Percentiles rank a stretch among this genome's conserved stretches.
These are phyloP conservation scores for Cephalotrichum gorgonifer DNA, from an alignment of 2,329 filamentous ascomycete species.

Conservation along the genomic window DNA sequence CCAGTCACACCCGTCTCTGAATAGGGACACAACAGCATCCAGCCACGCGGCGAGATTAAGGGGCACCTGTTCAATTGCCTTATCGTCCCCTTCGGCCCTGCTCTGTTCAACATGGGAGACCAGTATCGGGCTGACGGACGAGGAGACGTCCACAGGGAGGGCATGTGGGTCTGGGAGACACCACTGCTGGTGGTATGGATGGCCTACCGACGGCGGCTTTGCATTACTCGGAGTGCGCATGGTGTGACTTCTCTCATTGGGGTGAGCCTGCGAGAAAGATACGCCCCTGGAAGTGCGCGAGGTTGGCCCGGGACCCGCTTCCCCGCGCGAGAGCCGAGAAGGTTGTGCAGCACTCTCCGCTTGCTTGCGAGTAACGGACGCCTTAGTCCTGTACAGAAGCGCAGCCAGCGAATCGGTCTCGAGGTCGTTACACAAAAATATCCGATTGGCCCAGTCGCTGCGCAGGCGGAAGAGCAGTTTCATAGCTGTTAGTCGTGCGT, in stretches of 20 bases:
- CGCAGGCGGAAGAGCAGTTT: slow-evolving; percentile 74
- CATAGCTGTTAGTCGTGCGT: slow-evolving; percentile 64
- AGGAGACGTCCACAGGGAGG: slow-evolving; percentile 36
- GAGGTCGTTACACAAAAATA: slow-evolving; percentile 60
- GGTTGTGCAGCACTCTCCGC: slow-evolving; percentile 30
- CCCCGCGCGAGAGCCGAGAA: slow-evolving; percentile 1
- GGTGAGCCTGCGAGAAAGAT: slow-evolving; percentile 38
- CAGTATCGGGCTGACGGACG: slow-evolving; percentile 38
- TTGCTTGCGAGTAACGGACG: slow-evolving; percentile 37
- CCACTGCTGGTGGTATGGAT: slow-evolving; percentile 44
- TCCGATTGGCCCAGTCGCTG: slow-evolving; percentile 68
- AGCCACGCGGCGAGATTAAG: slow-evolving; percentile 61
- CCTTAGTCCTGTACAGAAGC: slow-evolving; percentile 56
- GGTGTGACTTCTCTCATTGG: slow-evolving; percentile 29
- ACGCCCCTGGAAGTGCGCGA: slow-evolving; percentile 38
- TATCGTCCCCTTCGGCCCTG: slow-evolving; percentile 12
- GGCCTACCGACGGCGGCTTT: slow-evolving; percentile 18
- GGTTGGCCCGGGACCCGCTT: slow-evolving; percentile 5
- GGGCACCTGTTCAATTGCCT: slow-evolving; percentile 20
- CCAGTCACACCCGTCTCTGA: slow-evolving; percentile 72
- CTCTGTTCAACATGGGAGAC: slow-evolving; percentile 24
- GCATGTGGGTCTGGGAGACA: slow-evolving; percentile 45
- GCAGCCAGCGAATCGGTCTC: slow-evolving; percentile 67
- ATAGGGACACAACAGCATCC: slow-evolving; percentile 63
- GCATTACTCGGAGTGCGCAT: slow-evolving; percentile 31